A percentile compares a stretch with the other conserved stretches of the same genome.
Conservation (phyloP, 176 grass and related monocot species). For the Hyparrhenia diplandra region DNA sequence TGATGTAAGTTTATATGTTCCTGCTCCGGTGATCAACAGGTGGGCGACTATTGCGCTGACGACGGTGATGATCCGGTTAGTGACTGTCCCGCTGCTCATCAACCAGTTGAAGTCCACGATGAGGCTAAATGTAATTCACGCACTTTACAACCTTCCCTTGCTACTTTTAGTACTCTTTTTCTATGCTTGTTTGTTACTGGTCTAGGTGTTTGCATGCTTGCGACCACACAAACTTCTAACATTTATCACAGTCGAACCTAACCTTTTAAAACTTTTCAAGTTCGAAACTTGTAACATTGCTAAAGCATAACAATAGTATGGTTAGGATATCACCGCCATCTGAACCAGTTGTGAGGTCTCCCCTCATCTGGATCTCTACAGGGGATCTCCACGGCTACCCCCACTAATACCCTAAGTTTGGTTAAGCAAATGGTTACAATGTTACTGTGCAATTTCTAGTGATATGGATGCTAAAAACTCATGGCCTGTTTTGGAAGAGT, state of each 20-base stretch:
- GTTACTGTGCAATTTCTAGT: background rate
- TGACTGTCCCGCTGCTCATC: conserved; percentile 49
- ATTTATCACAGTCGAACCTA: background rate
- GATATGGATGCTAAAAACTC: background rate
- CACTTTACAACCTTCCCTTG: background rate
- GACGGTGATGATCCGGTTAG: conserved; percentile 49
- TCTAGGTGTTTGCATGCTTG: background rate
- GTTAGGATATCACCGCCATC: background rate
- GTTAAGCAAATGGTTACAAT: background rate
- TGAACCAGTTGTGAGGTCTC: background rate
- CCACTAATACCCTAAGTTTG: background rate
- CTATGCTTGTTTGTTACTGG: background rate
- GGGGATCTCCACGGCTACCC: background rate
- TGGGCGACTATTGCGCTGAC: conserved; percentile 76
- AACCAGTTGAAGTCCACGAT: conserved; percentile 62
- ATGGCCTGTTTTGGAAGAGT: background rate
- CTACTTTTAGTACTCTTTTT: background rate
- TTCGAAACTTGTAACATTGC: background rate
- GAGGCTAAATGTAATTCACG: conserved; percentile 63
- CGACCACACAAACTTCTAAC: no score
- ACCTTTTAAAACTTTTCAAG: background rate
- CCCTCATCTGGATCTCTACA: no score
- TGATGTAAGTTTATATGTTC: background rate
- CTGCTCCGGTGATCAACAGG: conserved; percentile 34
- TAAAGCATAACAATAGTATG: background rate